Evolutionary conservation across 352 stramenopile species (phyloP), one percentile per base, ranked within the genome.

Genomic region (Pythium rishiriense): DNA sequence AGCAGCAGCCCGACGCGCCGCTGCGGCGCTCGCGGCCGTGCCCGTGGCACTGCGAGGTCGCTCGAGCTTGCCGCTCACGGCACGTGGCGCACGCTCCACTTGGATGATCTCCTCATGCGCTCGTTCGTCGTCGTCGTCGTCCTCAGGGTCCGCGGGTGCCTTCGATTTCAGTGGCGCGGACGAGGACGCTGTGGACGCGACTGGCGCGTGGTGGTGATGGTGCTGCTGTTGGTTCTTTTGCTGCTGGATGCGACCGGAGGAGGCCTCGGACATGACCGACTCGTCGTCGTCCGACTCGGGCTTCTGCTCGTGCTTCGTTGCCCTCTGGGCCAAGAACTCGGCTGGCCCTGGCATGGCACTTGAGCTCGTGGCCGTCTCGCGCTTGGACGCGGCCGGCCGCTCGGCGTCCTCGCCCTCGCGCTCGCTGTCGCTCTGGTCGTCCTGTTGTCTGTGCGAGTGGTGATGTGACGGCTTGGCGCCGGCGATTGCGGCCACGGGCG

Each of bases 221-320:
- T 17, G n/a, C 29, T 39, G 28, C 31, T 3, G 60, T 15, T 47
- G 25, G 17, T 52, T 56, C 3, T 60, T 8, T 15, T 68, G 29
- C n/a, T 64, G 63, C 29, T 65, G 63, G 19, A 58, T 8, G 10
- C 62, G 62, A 15, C 62, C 47, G 24, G 53, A 64, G 4, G 62
- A 69, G 15, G 54, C 63, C 35, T 81, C 66, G 21, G 66, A 73
- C 8, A 65, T 56, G 17, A 64, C 66, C 10, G 62, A 56, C 31
- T 69, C 73, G 42, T 87, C 68, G 0, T 85, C 80, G 25, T 87
- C 71, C 0, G 58, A 79, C 60, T 90, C 75, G 2, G 81, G 78
- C 53, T 69, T 65, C 21, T 68, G 59, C 35, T 78, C 71, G 29
- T 64, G 57, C 54, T 52, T 60, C 29, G 51, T 61, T 11, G 45